phyloP scores from a whole-genome alignment of 192 early-diverging fungal genomes.

The Haplosporangium gracile region DNA sequence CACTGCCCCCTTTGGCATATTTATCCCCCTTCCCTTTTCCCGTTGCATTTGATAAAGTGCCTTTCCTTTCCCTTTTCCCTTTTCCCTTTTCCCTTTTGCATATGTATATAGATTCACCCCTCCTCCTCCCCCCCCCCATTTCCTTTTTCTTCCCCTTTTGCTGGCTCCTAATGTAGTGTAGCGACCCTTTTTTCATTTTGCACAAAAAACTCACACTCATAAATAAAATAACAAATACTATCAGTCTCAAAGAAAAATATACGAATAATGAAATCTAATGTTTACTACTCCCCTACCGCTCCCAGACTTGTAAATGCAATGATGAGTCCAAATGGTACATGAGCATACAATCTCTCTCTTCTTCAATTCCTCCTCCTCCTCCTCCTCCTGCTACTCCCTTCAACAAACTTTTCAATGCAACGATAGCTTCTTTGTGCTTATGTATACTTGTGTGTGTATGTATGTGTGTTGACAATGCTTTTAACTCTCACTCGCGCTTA shows the following conservation, averaged over 20 bases:
- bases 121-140: background rate
- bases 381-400: background rate
- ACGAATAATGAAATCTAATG: too few species aligned
- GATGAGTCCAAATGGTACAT: too few species aligned
- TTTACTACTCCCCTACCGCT: too few species aligned
- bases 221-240: background rate
- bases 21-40: background rate
- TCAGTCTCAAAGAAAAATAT: background rate
- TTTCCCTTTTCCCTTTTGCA: background rate
- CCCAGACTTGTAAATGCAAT: too few species aligned
- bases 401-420: background rate
- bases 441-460: background rate
- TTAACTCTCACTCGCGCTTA: constrained; percentile 9
- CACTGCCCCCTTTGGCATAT: background rate
- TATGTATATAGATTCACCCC: background rate
- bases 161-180: background rate
- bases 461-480: background rate
- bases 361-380: too few species aligned
- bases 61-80: background rate
- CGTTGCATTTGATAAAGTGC: background rate
- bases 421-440: background rate
- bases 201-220: background rate
- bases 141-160: background rate
- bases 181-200: background rate
- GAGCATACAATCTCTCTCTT: too few species aligned